Evolutionary conservation across 106 monocot species (phyloP), one percentile per base, ranked within the genome.

Genomic region (Hemerocallis citrina): DNA sequence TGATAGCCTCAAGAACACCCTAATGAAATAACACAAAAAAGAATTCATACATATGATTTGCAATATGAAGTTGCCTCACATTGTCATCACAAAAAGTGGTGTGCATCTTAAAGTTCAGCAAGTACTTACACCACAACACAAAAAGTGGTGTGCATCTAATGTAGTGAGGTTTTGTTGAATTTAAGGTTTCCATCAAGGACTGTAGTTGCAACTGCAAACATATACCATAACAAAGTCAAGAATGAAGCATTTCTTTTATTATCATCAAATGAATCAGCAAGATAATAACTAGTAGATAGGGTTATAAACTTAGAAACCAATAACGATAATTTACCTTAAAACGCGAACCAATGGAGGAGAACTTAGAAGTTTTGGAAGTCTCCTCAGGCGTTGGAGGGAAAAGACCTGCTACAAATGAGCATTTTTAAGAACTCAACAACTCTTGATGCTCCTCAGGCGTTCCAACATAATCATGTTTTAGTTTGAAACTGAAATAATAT

Each of bases 1-100:
- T 79, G 61, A 98, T 92, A 46, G 98, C 98, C 68, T 98, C 98
- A 65, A 98, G 82, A 61, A 98, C 98, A 64, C 98, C 98, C 98
- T 98, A 75, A 59, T 34, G 16, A 55, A n/a, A n/a, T n/a, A n/a
- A 24, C 27, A 17, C 38, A 11, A 61, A 3, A 15, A 60, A 41
- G 23, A 11, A 52, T 23, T 21, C 31, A 63, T 27, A 29, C 30
- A 48, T 63, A 17, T 39, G 38, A 21, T 16, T 8, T 45, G 25
- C 64, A 41, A 43, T 22, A 40, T 55, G 55, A 65, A 50, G 49
- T 7, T 24, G 31, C 40, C 42, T 21, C 14, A 20, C 2, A 0
- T 24, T 59, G 59, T 6, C 13, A 22, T 9, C 49, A 49, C 1
- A 19, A 55, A 28, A 34, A 52, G 34, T 25, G 15, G 60, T 46